Conservation (phyloP, 441 rosid genomes). For the Gossypium lobatum region DNA sequence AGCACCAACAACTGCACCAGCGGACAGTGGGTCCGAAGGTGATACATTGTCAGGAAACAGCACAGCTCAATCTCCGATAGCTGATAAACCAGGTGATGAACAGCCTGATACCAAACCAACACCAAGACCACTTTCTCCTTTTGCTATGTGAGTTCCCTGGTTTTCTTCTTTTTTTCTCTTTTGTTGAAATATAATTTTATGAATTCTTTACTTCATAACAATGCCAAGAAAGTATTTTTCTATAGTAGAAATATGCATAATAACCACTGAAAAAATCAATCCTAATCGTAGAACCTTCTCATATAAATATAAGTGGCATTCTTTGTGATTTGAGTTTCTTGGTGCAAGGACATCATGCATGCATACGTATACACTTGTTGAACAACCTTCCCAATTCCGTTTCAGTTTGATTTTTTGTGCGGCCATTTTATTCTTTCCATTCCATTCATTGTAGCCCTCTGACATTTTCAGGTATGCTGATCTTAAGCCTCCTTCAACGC, state of each 20-base stretch:
- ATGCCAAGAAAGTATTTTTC: background rate
- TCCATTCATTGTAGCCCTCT: background rate
- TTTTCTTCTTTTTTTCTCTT: background rate
- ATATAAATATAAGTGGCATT: background rate
- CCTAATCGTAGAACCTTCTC: background rate
- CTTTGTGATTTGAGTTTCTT: background rate
- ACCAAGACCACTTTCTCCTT: slow-evolving; percentile 66
- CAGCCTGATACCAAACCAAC: slow-evolving; percentile 25
- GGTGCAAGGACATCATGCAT: background rate
- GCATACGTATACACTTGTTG: background rate
- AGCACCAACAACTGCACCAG: background rate
- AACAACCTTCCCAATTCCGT: background rate
- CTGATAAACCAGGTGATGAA: slow-evolving; percentile 16
- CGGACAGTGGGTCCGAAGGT: slow-evolving; percentile 1
- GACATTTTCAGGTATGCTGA: slow-evolving; percentile 39
- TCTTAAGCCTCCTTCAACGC: slow-evolving; percentile 55
- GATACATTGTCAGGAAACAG: slow-evolving; percentile 24
- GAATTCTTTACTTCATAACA: background rate
- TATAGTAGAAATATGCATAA: background rate
- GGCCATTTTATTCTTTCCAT: background rate
- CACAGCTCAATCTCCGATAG: slow-evolving; percentile 25
- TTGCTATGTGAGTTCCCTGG: slow-evolving; percentile 40
- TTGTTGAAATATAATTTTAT: background rate
- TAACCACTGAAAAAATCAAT: background rate
- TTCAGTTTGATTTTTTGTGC: background rate